phyloP scores from a whole-genome alignment of 768 basidiomycete species.

The Cubamyces lactineus region DNA sequence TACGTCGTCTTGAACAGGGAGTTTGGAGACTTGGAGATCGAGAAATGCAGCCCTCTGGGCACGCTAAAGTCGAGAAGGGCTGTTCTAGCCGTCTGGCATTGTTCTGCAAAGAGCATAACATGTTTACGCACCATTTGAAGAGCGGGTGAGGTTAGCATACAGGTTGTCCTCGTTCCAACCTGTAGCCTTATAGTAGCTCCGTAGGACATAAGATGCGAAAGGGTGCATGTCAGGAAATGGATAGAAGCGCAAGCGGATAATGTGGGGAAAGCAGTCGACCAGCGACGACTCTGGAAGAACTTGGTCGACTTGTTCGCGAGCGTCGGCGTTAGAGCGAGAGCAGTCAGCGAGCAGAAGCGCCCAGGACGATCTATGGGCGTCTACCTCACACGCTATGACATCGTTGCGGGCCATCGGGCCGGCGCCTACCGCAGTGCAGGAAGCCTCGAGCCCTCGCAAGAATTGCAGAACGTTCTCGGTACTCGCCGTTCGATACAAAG shows the following conservation, averaged over 20 bases:
- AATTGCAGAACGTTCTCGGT: conserved; percentile 5
- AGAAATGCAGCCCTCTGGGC: conserved; percentile 78
- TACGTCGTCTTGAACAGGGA: conserved; percentile 88
- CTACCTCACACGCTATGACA: neutral
- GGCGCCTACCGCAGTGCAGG: conserved; percentile 15
- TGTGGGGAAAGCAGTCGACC: conserved; percentile 17
- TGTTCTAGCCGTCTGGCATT: conserved; percentile 35
- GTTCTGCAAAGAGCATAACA: neutral
- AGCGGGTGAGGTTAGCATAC: conserved; percentile 86
- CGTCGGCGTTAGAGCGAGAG: conserved; percentile 3
- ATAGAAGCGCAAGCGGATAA: neutral
- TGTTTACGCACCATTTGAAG: conserved; percentile 71
- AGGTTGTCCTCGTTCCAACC: conserved; percentile 98
- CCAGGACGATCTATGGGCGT: conserved; percentile 8
- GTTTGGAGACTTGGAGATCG: conserved; percentile 88
- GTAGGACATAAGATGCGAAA: conserved; percentile 85
- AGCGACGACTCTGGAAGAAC: conserved; percentile 5
- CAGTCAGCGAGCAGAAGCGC: conserved; percentile 3
- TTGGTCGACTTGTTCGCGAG: neutral
- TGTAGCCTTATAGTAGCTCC: conserved; percentile 88
- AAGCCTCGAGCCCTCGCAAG: neutral
- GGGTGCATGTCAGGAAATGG: conserved; percentile 65
- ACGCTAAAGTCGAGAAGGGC: conserved; percentile 92
- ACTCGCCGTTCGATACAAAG: neutral
- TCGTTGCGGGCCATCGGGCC: conserved; percentile 10